Evolutionary conservation across 2,329 filamentous ascomycete genomes (phyloP), one percentile per base, ranked within the genome.

Genomic region (Conoideocrella luteorostrata): DNA sequence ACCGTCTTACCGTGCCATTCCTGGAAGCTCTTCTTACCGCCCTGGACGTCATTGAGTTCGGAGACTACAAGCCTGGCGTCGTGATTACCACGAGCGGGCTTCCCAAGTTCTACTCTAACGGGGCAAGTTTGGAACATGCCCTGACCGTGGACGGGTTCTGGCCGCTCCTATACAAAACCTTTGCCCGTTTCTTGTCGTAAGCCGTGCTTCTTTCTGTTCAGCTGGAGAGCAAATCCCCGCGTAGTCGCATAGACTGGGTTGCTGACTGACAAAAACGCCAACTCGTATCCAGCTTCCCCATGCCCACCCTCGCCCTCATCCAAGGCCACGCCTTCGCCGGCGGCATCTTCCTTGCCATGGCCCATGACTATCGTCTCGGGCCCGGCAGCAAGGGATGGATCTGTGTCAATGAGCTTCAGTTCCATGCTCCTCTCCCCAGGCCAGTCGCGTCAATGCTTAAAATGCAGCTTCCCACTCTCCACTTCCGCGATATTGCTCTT

Each of bases 241-340:
- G n/a, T n/a, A n/a, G n/a, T n/a, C n/a, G n/a, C n/a, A n/a, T n/a
- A n/a, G n/a, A n/a, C n/a, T n/a, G n/a, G n/a, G n/a, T n/a, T n/a
- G n/a, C n/a, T n/a, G n/a, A n/a, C n/a, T n/a, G n/a, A n/a, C n/a
- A n/a, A n/a, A n/a, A n/a, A n/a, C n/a, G n/a, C n/a, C n/a, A n/a
- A n/a, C n/a, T n/a, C n/a, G n/a, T 7, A 18, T 36, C 4, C 21
- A 63, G 65, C 41, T 91, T 81, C 58, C 85, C 86, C 13, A 88
- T 90, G 85, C 87, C 87, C 18, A 91, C 86, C 3, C 65, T 93
- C 39, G 82, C 86, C 13, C 70, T 89, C 7, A 57, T 91, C 42
- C 88, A 88, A 53, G 86, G 87, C 15, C 88, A 93, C 62, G 79
- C 82, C 43, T 93, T 89, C 61, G 88, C 87, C 4, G 88, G 79